Evolutionary conservation across 2,329 filamentous ascomycete genomes (phyloP).

Genomic region (Xylaria sp.): DNA sequence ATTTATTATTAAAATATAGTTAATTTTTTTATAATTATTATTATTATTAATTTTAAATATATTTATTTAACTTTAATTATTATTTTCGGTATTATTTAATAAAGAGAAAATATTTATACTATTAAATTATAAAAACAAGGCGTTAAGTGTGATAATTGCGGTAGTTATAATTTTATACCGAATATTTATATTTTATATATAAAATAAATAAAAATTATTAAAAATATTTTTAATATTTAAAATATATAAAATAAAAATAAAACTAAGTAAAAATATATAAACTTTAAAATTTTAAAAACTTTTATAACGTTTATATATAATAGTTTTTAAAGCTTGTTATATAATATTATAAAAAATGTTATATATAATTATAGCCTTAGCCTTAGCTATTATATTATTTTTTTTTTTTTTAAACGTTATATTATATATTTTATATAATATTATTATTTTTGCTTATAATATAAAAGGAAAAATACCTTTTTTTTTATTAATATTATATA

Average conservation of each 20-base stretch:
- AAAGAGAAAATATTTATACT: background rate
- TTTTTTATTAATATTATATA: too few relatives aligned
- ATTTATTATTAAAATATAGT: background rate
- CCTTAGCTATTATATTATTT: slow-evolving; percentile 1
- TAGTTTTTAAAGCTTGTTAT: slow-evolving; percentile 3
- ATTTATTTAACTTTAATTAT: background rate
- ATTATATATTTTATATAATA: background rate
- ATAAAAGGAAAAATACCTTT: background rate
- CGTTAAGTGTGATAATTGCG: background rate
- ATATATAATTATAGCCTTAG: background rate
- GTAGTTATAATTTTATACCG: background rate
- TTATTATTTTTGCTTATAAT: slow-evolving; percentile 4
- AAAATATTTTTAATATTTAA: background rate
- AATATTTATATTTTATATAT: background rate
- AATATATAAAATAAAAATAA: background rate
- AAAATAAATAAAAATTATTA: background rate
- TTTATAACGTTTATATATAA: slow-evolving; percentile 12
- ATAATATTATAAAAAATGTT: slow-evolving; percentile 6
- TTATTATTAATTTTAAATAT: background rate
- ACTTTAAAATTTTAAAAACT: slow-evolving; percentile 11
- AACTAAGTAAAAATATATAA: slow-evolving; percentile 10
- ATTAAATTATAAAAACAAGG: background rate
- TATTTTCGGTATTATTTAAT: background rate
- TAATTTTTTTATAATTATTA: background rate
- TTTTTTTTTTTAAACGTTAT: slow-evolving; percentile 4